Evolutionary conservation across 306 rosid genomes (phyloP), one percentile per base, ranked within the genome.

Genomic region (Citrullus mucosospermus): DNA sequence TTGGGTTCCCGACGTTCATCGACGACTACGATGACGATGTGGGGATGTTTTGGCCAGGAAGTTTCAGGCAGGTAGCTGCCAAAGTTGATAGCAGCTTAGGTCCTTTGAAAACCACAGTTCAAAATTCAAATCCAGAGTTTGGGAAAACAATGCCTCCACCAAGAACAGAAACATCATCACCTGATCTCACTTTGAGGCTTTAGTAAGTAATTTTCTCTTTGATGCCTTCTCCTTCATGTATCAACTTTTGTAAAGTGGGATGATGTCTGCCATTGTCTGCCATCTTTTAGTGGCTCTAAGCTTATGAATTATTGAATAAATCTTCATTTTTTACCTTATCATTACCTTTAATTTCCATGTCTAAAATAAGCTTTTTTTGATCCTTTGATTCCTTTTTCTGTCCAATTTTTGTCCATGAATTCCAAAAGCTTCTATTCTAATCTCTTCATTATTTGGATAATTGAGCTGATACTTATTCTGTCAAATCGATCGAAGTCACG

Each of bases 101-200:
- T 80, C 53, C 89, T 48, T 15, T 73, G 77, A 30, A 51, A 15
- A 3, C 56, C 44, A 16, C 78, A 51, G 25, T 56, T 51, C 78
- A 73, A 73, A 51, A 9, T 25, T 48, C 77, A 50, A 80, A 66
- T 46, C 38, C 84, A 79, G 85, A 78, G 81, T 48, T 82, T 56
- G 88, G 69, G 30, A 22, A 75, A 84, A 71, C 66, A 71, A 51
- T 56, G 65, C 15, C 85, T 83, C 81, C 90, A 15, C 83, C 84
- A 3, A 89, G 12, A 30, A 85, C 88, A 69, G 82, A 83, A 74
- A 28, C 91, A n/a, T 74, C 89, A 32, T 81, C 84, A 11, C 96
- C 97, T 62, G 97, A 93, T 89, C 97, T 93, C 63, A 91, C 90
- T 81, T 81, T 93, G 63, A 93, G 83, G 87, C 98, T 93, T 15